Percentiles rank a stretch among this genome's conserved stretches.
Conservation (phyloP, 2,329 filamentous ascomycete species). For the Biscogniauxia marginata region DNA sequence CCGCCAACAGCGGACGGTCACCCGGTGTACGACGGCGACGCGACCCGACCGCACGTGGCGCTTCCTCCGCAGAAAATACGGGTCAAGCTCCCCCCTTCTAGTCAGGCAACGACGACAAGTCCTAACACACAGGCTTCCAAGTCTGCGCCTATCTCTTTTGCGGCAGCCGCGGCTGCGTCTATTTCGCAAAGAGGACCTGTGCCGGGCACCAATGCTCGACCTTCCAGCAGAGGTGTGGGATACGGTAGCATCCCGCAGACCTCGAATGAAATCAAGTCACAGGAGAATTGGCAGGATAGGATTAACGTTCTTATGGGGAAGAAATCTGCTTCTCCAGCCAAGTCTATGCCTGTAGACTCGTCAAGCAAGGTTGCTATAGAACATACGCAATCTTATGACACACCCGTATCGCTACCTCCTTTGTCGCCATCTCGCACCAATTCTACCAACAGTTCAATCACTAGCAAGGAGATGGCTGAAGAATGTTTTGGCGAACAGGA, state of each 20-base stretch:
- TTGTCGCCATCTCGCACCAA: constrained; percentile 31
- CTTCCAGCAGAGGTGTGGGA: constrained; percentile 24
- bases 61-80: constrained; percentile 70
- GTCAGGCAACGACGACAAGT: constrained; percentile 40
- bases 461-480: constrained; percentile 70
- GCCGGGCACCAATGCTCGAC: constrained; percentile 14
- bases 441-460: constrained; percentile 43
- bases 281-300: constrained; percentile 71
- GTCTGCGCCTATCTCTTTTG: constrained; percentile 44
- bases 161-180: constrained; percentile 37
- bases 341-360: constrained; percentile 62
- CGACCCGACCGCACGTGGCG: constrained; percentile 63
- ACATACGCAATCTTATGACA: constrained; percentile 47
- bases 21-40: constrained; percentile 69
- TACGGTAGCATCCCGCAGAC: constrained; percentile 27
- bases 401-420: constrained; percentile 69
- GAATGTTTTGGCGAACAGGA: constrained; percentile 81
- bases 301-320: constrained; percentile 75
- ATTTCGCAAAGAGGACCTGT: constrained; percentile 6
- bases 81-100: constrained; percentile 78
- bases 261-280: constrained; percentile 30
- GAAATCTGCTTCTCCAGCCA: constrained; percentile 56
- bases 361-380: constrained; percentile 67
- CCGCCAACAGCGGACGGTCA: constrained; percentile 70
- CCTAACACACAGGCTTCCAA: constrained; percentile 32